Base-by-base conservation (phyloP, 2,329 filamentous ascomycete species). In the Cytospora chrysosperma region DNA sequence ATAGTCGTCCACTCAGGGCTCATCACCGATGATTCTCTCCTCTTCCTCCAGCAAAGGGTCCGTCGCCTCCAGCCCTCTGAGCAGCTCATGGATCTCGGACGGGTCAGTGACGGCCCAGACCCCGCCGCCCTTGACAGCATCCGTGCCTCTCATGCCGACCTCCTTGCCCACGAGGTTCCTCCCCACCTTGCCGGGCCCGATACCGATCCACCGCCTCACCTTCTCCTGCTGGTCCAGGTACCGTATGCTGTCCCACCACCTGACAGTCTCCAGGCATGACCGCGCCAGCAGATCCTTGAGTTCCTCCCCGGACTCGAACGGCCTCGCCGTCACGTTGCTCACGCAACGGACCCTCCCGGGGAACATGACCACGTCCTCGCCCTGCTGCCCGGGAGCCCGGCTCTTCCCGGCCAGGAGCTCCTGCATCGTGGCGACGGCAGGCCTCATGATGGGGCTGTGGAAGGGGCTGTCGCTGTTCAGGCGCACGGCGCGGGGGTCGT, bases 101-200 rank as follows among this genome's bases (percentile, higher is more conserved):
- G 93, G 92, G 73, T 93, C 89, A 12, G 88, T 93, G 60, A 97
- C 91, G 4, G 90, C 93, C 93, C 93, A 97, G 0, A 97, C 93
- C 2, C 94, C 94, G 56, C 93, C 93, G 1, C 93, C 93, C 73
- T 94, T 96, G 56, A 94, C 85, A 19, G 85, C 79, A 61, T 95
- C 91, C 71, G 89, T 86, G 26, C 87, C 87, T 56, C 87, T 85
- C 86, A 95, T 93, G 12, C 93, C 93, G 3, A 97, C 93, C 77
- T 97, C 94, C 76, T 97, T 97, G 15, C 93, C 93, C 1, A 98
- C 93, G 9, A 98, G 81, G 74, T 97, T 97, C 63, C 93, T 84
- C 0, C 94, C 94, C 2, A 98, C 94, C 74, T 96, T 96, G 6
- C 94, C 94, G 0, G 94, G 94, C 0, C 94, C 94, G 67, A 98